Percentiles rank a stretch among this genome's conserved stretches.
phyloP scores from a whole-genome alignment of 306 rosid species.

The Fagus crenata region DNA sequence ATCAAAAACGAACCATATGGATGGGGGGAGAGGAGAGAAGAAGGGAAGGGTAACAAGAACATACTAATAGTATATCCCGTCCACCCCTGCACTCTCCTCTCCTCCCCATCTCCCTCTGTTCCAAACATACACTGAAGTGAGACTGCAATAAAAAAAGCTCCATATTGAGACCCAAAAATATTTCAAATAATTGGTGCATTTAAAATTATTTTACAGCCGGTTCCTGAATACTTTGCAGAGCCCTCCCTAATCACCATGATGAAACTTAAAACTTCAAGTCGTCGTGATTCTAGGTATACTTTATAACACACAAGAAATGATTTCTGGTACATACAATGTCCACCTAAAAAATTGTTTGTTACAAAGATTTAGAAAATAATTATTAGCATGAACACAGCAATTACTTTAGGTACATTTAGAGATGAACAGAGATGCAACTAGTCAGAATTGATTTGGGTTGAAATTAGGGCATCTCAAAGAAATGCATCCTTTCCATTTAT shows the following conservation, averaged over 20 bases:
- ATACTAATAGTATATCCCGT: neutral
- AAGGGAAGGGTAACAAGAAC: neutral
- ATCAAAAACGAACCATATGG: constrained; percentile 3
- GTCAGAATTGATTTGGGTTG: too few relatives aligned
- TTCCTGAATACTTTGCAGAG: neutral
- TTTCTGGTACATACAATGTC: neutral
- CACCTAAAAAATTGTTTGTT: neutral
- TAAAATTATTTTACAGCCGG: neutral
- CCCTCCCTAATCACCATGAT: neutral
- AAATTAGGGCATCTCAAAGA: too few relatives aligned
- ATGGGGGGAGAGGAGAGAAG: neutral
- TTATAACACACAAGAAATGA: neutral
- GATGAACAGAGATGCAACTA: too few relatives aligned
- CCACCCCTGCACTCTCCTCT: too few relatives aligned
- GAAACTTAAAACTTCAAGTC: neutral
- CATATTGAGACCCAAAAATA: neutral
- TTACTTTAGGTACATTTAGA: too few relatives aligned
- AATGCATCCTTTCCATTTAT: too few relatives aligned
- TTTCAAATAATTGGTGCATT: neutral
- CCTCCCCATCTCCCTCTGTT: too few relatives aligned
- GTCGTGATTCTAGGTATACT: neutral
- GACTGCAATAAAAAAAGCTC: neutral
- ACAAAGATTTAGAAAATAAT: neutral
- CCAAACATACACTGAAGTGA: too few relatives aligned
- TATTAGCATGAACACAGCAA: neutral